Conservation (phyloP, 2,329 filamentous ascomycete genomes). For the Torrubiella hemipterigena region DNA sequence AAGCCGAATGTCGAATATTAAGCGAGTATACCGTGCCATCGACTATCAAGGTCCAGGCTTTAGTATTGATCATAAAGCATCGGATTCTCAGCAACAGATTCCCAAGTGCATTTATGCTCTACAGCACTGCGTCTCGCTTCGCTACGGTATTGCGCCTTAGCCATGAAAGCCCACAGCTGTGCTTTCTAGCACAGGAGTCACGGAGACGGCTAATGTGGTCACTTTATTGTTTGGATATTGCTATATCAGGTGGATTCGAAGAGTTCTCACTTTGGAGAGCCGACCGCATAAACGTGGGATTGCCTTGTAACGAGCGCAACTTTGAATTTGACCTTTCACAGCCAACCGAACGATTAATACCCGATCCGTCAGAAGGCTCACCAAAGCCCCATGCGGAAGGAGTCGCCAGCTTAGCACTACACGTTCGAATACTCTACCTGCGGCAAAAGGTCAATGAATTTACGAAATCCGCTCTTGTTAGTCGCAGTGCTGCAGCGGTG, state of each 20-base stretch:
- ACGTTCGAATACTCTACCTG: constrained; percentile 43
- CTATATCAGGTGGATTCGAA: constrained; percentile 28
- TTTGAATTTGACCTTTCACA: constrained; percentile 47
- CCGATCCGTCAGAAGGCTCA: constrained; percentile 26
- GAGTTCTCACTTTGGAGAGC: constrained; percentile 31
- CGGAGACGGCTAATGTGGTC: constrained; percentile 31
- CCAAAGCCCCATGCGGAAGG: constrained; percentile 32
- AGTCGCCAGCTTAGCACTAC: constrained; percentile 42
- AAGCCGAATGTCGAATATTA: constrained; percentile 40
- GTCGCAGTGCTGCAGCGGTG: constrained; percentile 27
- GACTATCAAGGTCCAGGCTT: constrained; percentile 40
- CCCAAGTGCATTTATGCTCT: constrained; percentile 31
- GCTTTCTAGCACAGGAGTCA: constrained; percentile 28
- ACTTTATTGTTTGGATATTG: constrained; percentile 28
- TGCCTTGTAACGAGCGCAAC: constrained; percentile 31
- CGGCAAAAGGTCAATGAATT: constrained; percentile 42
- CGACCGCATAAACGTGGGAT: constrained; percentile 26
- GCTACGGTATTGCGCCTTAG: constrained; percentile 30
- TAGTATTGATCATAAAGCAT: constrained; percentile 32
- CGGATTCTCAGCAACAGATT: constrained; percentile 30
- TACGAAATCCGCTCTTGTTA: constrained; percentile 28
- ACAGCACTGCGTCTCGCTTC: constrained; percentile 28
- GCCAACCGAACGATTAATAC: constrained; percentile 37
- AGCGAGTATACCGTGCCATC: constrained; percentile 42
- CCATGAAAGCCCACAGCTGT: constrained; percentile 26